Evolutionary conservation across 768 basidiomycete genomes (phyloP).

Genomic region (Cystobasidium onofrii): DNA sequence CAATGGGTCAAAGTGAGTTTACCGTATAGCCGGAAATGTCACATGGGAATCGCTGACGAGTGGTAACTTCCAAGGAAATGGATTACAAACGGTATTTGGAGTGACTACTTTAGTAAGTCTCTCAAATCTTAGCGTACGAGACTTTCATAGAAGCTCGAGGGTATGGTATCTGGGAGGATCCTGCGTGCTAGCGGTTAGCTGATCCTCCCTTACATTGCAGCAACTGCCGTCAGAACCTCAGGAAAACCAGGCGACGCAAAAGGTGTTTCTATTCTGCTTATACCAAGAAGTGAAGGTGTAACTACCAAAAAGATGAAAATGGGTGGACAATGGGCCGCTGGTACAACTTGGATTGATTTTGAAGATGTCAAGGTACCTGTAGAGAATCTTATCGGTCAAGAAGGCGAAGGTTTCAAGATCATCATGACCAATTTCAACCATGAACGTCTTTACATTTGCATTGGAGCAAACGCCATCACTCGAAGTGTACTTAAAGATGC

Average conservation of each 20-base stretch:
- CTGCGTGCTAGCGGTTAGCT: too few relatives aligned
- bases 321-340: slow-evolving; percentile 35
- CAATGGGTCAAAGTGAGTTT: slow-evolving; percentile 20
- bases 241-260: slow-evolving; percentile 37
- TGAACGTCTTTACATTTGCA: slow-evolving; percentile 34
- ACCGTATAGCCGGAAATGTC: neutral
- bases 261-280: slow-evolving; percentile 40
- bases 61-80: slow-evolving; percentile 33
- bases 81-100: slow-evolving; percentile 40
- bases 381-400: slow-evolving; percentile 42
- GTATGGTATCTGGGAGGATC: too few relatives aligned
- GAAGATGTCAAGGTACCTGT: slow-evolving; percentile 44
- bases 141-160: too few relatives aligned
- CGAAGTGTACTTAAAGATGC: slow-evolving; percentile 39
- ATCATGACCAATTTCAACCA: slow-evolving; percentile 43
- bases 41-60: neutral
- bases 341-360: slow-evolving; percentile 40
- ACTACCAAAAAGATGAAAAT: slow-evolving; percentile 31
- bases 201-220: too few relatives aligned
- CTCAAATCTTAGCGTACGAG: too few relatives aligned
- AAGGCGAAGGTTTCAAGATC: slow-evolving; percentile 41
- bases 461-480: slow-evolving; percentile 27
- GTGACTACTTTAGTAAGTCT: slow-evolving; percentile 40
- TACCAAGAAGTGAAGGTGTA: slow-evolving; percentile 29
- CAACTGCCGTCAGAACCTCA: slow-evolving; percentile 43